Conservation (phyloP, 2,329 filamentous ascomycete species). For the Helotiales sp. region DNA sequence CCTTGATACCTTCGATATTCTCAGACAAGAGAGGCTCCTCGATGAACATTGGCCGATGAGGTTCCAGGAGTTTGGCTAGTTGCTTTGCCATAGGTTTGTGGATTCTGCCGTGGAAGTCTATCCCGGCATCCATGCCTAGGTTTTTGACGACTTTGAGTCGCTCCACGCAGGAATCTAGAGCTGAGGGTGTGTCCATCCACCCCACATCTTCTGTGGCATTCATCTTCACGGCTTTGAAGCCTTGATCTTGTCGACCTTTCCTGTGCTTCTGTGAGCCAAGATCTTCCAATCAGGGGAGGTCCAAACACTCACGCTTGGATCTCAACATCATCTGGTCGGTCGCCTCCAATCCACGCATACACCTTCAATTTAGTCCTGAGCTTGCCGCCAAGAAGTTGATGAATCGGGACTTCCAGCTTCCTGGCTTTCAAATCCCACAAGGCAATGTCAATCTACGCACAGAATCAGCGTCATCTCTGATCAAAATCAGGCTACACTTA, state of each 20-base stretch:
- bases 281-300: not conserved
- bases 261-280: constrained; percentile 44
- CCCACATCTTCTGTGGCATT: constrained; percentile 77
- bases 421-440: constrained; percentile 50
- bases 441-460: constrained; percentile 63
- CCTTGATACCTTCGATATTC: constrained; percentile 55
- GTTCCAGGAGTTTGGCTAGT: constrained; percentile 68
- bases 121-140: constrained; percentile 71
- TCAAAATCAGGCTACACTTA: constrained; percentile 83
- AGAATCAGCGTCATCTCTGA: constrained; percentile 57
- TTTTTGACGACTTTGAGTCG: constrained; percentile 71
- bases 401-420: constrained; percentile 68
- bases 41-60: constrained; percentile 74
- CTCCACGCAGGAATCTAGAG: constrained; percentile 67
- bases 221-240: constrained; percentile 75
- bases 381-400: constrained; percentile 76
- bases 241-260: constrained; percentile 61
- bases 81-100: constrained; percentile 85
- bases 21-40: constrained; percentile 76
- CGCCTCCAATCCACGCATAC: constrained; percentile 80
- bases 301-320: constrained; percentile 56
- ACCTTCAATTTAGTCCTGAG: constrained; percentile 72
- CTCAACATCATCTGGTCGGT: constrained; percentile 70
- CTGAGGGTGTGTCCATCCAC: constrained; percentile 75
- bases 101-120: constrained; percentile 79